These are phyloP conservation scores for Wakefieldia striispora DNA, from an alignment of 768 basidiomycete genomes.

Conservation along the genomic window DNA sequence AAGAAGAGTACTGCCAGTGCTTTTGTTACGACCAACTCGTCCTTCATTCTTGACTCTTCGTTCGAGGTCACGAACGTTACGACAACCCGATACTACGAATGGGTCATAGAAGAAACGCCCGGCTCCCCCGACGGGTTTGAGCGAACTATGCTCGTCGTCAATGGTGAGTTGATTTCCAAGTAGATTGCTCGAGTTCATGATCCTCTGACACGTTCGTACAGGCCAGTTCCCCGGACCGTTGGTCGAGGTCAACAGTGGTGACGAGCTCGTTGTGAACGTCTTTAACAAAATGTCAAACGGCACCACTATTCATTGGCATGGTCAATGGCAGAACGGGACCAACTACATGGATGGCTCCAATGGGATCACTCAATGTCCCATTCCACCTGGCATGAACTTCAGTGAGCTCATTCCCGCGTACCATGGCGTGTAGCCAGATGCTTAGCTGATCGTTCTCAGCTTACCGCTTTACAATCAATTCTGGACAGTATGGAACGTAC, in stretches of 20 bases:
- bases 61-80: slow-evolving; percentile 30
- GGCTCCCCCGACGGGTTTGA: slow-evolving; percentile 43
- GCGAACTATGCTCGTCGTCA: slow-evolving; percentile 46
- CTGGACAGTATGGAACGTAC: slow-evolving; percentile 42
- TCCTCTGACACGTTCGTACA: slow-evolving; percentile 10
- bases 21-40: slow-evolving; percentile 25
- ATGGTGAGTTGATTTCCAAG: slow-evolving; percentile 29
- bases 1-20: slow-evolving; percentile 14
- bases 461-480: slow-evolving; percentile 41
- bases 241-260: slow-evolving; percentile 35
- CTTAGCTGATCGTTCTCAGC: slow-evolving; percentile 11
- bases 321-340: slow-evolving; percentile 43
- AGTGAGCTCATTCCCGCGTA: slow-evolving; percentile 20
- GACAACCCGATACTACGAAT: slow-evolving; percentile 43
- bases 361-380: slow-evolving; percentile 50
- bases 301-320: slow-evolving; percentile 35
- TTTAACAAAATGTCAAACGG: slow-evolving; percentile 33
- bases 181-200: background rate
- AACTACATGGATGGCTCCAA: slow-evolving; percentile 48
- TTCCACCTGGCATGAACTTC: slow-evolving; percentile 46
- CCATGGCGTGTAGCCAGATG: background rate
- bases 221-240: slow-evolving; percentile 36
- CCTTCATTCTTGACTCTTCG: slow-evolving; percentile 27
- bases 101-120: slow-evolving; percentile 38
- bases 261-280: slow-evolving; percentile 35